These are phyloP conservation scores for Saccharomycopsis guyanensis DNA, from an alignment of 805 yeast species.

Conservation along the genomic window DNA sequence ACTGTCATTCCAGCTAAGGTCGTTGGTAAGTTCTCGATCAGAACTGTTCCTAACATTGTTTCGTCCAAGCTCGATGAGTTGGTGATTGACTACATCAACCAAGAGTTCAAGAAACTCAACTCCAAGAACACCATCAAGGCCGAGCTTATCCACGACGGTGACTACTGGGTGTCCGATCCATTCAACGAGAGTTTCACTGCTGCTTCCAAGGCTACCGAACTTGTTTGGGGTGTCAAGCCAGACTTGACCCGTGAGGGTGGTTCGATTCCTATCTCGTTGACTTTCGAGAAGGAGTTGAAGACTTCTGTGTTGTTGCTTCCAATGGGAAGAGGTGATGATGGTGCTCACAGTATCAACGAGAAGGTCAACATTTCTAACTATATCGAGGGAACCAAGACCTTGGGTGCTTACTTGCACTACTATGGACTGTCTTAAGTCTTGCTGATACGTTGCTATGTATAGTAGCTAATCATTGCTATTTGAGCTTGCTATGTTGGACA, in stretches of 20 bases:
- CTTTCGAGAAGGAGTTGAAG: constrained; percentile 82
- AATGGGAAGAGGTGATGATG: constrained; percentile 98
- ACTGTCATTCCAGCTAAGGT: constrained; percentile 97
- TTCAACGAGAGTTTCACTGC: constrained; percentile 88
- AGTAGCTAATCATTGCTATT: no score
- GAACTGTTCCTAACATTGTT: constrained; percentile 95
- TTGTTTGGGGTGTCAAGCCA: constrained; percentile 92
- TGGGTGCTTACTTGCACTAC: constrained; percentile 90
- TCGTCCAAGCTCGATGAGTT: constrained; percentile 68
- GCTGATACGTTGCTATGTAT: no score
- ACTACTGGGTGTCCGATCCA: constrained; percentile 94
- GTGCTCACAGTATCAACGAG: constrained; percentile 97
- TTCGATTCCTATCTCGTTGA: constrained; percentile 92
- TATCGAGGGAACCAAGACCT: constrained; percentile 87
- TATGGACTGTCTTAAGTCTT: constrained; percentile 48
- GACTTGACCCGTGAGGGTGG: constrained; percentile 99
- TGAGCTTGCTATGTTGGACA: no score
- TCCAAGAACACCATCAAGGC: constrained; percentile 71
- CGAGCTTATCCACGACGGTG: constrained; percentile 88
- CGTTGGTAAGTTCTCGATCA: constrained; percentile 87
- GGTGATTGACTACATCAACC: constrained; percentile 64
- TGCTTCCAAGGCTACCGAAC: constrained; percentile 88
- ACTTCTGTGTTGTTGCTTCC: constrained; percentile 87
- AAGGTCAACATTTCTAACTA: constrained; percentile 84
- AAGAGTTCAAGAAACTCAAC: constrained; percentile 54